Percentiles rank a stretch among this genome's conserved stretches.
Conservation (phyloP, 2,329 filamentous ascomycete genomes). For the Fusarium sterilihyphosum region DNA sequence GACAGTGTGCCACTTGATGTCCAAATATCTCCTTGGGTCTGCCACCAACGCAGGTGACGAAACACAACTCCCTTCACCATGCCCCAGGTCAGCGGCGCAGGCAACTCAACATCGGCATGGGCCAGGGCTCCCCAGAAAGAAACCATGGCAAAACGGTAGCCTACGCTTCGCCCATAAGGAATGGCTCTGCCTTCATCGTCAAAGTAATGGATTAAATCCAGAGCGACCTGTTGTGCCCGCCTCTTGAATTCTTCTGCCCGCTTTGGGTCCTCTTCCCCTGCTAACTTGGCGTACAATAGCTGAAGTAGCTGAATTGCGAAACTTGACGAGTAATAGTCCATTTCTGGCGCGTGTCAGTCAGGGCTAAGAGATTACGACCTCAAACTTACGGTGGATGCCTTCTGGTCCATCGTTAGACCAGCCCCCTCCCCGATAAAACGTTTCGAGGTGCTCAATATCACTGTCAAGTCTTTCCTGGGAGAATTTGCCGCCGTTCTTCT, state of each 20-base stretch:
- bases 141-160: conserved; percentile 87
- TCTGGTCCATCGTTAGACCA: conserved; percentile 87
- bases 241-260: conserved; percentile 75
- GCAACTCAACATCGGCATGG: conserved; percentile 78
- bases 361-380: background rate
- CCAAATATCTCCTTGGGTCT: conserved; percentile 78
- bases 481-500: conserved; percentile 77
- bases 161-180: conserved; percentile 80
- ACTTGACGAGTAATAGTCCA: conserved; percentile 86
- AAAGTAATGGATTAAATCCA: conserved; percentile 81
- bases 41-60: conserved; percentile 82
- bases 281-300: conserved; percentile 78
- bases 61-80: conserved; percentile 81
- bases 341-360: conserved; percentile 58
- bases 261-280: conserved; percentile 71
- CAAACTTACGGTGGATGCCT: conserved; percentile 70
- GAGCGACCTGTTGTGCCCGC: conserved; percentile 71
- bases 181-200: conserved; percentile 77
- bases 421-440: conserved; percentile 82
- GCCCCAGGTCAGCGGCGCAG: conserved; percentile 78
- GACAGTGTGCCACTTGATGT: conserved; percentile 78
- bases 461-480: conserved; percentile 75
- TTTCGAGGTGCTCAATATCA: conserved; percentile 81
- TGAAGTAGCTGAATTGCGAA: conserved; percentile 86
- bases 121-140: conserved; percentile 83